Conservation (phyloP, 495 filamentous ascomycete species). For the Lepraria neglecta region DNA sequence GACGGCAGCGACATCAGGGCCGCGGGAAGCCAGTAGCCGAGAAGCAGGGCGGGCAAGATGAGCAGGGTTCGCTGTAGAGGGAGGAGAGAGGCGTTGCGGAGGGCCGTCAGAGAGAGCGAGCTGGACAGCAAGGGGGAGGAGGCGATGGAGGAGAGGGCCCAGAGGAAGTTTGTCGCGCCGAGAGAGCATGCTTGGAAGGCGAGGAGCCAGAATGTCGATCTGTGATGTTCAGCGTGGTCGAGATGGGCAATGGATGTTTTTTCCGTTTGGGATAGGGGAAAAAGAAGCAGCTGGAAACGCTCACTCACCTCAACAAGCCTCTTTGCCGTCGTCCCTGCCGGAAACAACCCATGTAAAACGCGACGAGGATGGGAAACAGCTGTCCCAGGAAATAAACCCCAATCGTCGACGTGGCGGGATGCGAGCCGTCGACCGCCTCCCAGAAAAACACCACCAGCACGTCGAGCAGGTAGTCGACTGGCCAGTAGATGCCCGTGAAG, state of each 20-base stretch:
- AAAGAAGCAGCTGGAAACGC: too few relatives aligned
- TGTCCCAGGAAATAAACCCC: slow-evolving; percentile 7
- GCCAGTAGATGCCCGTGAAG: slow-evolving; percentile 3
- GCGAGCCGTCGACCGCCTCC: slow-evolving; percentile 4
- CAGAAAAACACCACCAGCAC: slow-evolving; percentile 5
- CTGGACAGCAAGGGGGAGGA: background rate
- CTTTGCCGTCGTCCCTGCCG: too few relatives aligned
- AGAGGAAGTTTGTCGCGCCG: too few relatives aligned
- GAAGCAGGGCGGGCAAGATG: background rate
- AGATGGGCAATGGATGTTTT: too few relatives aligned
- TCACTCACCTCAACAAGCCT: background rate
- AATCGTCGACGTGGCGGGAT: slow-evolving; percentile 1
- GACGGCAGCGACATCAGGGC: background rate
- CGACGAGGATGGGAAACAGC: background rate
- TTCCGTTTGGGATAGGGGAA: too few relatives aligned
- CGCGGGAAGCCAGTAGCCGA: background rate
- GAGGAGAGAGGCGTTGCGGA: background rate
- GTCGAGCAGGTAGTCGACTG: slow-evolving; percentile 4
- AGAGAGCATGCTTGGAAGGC: too few relatives aligned
- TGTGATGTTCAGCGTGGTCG: background rate
- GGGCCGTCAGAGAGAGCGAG: too few relatives aligned
- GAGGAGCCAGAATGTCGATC: background rate
- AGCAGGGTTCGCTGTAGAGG: background rate
- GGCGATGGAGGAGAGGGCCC: too few relatives aligned
- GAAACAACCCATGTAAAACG: background rate